Evolutionary conservation across 208 protist species (phyloP), one percentile per base, ranked within the genome.

Genomic region (Sergeia podlipaevii): DNA sequence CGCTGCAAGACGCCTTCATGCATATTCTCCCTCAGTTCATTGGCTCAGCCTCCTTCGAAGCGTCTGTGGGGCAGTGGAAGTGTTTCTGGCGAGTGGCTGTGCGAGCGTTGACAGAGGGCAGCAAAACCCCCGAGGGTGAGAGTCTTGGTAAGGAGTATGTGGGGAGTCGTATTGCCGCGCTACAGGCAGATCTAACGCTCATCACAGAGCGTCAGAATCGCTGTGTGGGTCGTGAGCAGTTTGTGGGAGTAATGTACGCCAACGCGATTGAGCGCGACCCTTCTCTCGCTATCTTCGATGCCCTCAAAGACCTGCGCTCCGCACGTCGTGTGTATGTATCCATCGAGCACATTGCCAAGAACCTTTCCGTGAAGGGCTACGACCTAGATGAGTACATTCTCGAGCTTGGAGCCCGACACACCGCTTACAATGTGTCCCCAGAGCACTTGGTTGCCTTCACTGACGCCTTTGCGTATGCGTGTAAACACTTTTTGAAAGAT

Each of bases 181-280:
- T 82, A 20, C 46, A 42, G 37, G 21, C 41, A 26, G 48, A 66
- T 32, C 10, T 70, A 63, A 39, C 20, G 18, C 36, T 39, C 33
- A 33, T 49, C 8, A 3, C 18, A 26, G 13, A 32, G 15, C 33
- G 58, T 20, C 47, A 65, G 44, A 10, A 30, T 23, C 15, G 42
- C 13, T 33, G 47, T 33, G 43, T 49, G 1, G 2, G 27, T 13
- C 29, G 15, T 7, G 60, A 77, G 39, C 56, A 34, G 15, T 73
- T 82, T 24, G 11, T 71, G 6, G 37, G 48, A 0, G 27, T 41
- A 24, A 73, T 72, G 62, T 69, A 69, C 60, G 32, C 41, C 21
- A 42, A 33, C 24, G 74, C 74, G 15, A 20, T 64, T 2, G 62
- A 46, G 0, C 3, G 34, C 29, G 24, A 57, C n/a, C 41, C 52